Conservation (phyloP, 306 rosid species). For the Datisca glomerata region DNA sequence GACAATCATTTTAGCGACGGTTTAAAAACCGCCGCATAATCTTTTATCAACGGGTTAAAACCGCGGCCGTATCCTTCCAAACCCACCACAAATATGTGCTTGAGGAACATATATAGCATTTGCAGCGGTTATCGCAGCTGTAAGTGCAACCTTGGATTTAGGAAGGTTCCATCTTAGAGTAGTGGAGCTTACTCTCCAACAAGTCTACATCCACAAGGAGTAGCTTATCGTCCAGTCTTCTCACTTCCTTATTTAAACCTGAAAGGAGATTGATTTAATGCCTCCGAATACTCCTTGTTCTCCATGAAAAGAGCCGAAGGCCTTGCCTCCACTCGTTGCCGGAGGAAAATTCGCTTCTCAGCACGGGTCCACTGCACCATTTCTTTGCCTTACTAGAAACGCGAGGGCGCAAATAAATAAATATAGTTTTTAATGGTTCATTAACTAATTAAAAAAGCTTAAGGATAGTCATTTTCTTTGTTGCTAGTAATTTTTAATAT, state of each 20-base stretch:
- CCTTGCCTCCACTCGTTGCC: constrained; percentile 90
- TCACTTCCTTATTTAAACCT: constrained; percentile 75
- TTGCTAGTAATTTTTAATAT: too few species aligned
- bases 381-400: constrained; percentile 76
- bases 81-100: too few species aligned
- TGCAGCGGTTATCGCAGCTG: constrained; percentile 89
- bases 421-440: too few species aligned
- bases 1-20: too few species aligned
- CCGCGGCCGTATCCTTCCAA: too few species aligned
- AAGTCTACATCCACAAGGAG: constrained; percentile 87
- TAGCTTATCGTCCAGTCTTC: constrained; percentile 88
- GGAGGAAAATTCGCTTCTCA: constrained; percentile 75
- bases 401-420: too few species aligned
- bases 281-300: constrained; percentile 74
- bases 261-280: constrained; percentile 63
- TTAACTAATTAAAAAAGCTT: too few species aligned
- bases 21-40: too few species aligned
- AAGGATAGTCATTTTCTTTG: too few species aligned
- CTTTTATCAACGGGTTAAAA: too few species aligned
- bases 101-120: constrained; percentile 88
- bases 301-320: constrained; percentile 92
- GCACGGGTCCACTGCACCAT: constrained; percentile 87
- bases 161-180: constrained; percentile 82
- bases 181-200: constrained; percentile 84
- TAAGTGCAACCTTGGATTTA: constrained; percentile 80